These are phyloP conservation scores for Sugiyamaella sp. DNA, from an alignment of 1,139 yeast genomes.

Conservation along the genomic window DNA sequence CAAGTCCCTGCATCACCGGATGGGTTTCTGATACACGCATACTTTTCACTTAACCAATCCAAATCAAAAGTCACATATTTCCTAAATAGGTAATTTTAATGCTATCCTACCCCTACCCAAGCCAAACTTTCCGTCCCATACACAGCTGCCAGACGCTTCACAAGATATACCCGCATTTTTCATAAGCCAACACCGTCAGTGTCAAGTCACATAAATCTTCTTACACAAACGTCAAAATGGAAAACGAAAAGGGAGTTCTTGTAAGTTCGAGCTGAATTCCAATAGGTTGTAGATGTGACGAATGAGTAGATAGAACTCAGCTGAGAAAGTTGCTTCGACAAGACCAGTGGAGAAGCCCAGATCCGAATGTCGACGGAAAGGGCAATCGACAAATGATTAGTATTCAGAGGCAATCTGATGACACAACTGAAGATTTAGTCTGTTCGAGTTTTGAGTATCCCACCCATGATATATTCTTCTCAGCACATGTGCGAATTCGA, in stretches of 20 bases:
- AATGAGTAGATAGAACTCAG: background rate
- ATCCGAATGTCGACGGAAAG: too few species aligned
- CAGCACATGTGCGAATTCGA: too few species aligned
- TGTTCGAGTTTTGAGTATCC: conserved; percentile 1
- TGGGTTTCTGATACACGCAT: background rate
- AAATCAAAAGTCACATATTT: conserved; percentile 14
- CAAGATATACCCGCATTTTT: conserved; percentile 8
- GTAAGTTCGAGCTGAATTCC: conserved; percentile 53
- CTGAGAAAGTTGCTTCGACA: too few species aligned
- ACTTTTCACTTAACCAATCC: background rate
- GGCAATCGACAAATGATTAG: too few species aligned
- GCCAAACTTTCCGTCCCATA: conserved; percentile 9
- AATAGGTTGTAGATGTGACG: background rate
- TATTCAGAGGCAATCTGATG: too few species aligned
- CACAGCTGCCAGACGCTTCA: conserved; percentile 6
- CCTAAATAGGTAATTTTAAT: conserved; percentile 9
- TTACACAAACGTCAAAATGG: conserved; percentile 64
- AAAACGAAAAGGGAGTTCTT: conserved; percentile 99
- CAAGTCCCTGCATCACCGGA: background rate
- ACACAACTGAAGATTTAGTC: too few species aligned
- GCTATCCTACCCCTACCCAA: background rate
- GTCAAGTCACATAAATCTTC: conserved; percentile 14
- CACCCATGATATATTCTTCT: too few species aligned
- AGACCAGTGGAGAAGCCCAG: too few species aligned
- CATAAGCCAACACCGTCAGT: conserved; percentile 14